Evolutionary conservation across 2,329 filamentous ascomycete species (phyloP), one percentile per base, ranked within the genome.

Genomic region (Nectriaceae sp.): DNA sequence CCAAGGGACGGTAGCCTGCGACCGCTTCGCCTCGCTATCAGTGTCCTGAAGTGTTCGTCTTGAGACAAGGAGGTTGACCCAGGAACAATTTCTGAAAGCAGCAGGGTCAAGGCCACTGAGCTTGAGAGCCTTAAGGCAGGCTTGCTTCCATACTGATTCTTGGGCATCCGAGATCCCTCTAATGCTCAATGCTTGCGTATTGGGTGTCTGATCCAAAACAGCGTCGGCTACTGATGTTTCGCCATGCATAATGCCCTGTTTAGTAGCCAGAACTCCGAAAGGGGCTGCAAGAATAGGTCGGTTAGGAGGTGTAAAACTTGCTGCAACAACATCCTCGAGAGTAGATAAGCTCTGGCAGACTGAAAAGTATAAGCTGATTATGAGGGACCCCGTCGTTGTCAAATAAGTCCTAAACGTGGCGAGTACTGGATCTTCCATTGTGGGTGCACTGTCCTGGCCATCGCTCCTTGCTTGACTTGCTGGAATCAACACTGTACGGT

Each of bases 361-460:
- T 3, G 76, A 72, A 41, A 82, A 70, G 33, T 69, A 71, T 21
- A 84, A 59, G 36, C 72, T 74, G 21, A 82, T 67, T 13, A 83
- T 65, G 6, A 84, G 67, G 11, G 73, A 73, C 3, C 81, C 81
- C 0, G 77, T 78, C 2, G 78, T 83, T 5, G 80, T 83, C 42
- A 84, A 61, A 52, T 80, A 80, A 8, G 77, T 71, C 40, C 75
- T 74, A 15, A 84, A 72, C 5, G 76, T 80, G 3, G 76, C 80
- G 19, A 79, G 64, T 3, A 77, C 51, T 13, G 64, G 62, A 15
- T 57, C 49, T 11, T 49, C 50, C 38, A 55, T 56, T n/a, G 54
- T 22, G 13, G 46, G 40, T 11, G 50, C 41, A 22, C 51, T 55
- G 21, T 59, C 55, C 6, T 51, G 48, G 21, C 56, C 58, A 24